Conservation (phyloP, 2,329 filamentous ascomycete genomes). For the Penicillium janthinellum region DNA sequence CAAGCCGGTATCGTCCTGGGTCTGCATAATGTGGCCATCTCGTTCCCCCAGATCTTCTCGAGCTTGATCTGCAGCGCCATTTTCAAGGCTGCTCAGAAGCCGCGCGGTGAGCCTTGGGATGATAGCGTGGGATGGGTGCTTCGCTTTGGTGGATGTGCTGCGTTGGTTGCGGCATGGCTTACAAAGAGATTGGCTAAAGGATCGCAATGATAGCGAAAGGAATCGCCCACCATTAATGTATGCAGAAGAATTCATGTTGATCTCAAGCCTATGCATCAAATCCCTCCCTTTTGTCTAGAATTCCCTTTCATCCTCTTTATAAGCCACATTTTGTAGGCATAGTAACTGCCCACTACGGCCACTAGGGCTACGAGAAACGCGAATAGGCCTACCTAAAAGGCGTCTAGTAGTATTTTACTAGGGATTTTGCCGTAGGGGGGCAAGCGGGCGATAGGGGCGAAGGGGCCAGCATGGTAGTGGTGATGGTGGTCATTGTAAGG, state of each 20-base stretch:
- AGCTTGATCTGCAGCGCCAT: constrained; percentile 82
- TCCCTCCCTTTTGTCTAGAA: no score
- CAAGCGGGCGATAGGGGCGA: no score
- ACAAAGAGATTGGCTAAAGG: constrained; percentile 69
- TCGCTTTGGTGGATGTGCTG: constrained; percentile 77
- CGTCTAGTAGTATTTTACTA: no score
- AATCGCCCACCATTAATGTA: neutral
- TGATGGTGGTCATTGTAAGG: no score
- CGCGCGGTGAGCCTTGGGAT: constrained; percentile 79
- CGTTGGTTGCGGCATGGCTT: constrained; percentile 74
- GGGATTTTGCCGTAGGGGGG: no score
- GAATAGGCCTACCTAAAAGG: no score
- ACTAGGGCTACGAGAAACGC: no score
- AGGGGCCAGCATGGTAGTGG: neutral
- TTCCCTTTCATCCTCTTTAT: no score
- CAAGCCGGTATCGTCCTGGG: constrained; percentile 89
- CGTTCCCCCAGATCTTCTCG: constrained; percentile 86
- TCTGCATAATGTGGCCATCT: constrained; percentile 94
- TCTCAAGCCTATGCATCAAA: no score
- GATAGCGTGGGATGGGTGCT: constrained; percentile 85
- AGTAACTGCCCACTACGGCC: no score
- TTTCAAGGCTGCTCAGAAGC: constrained; percentile 85
- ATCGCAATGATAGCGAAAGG: constrained; percentile 1
- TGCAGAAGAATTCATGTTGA: no score
- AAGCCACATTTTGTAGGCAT: no score